Conservation (phyloP, 2,329 filamentous ascomycete genomes). For the Dactylella cylindrospora region DNA sequence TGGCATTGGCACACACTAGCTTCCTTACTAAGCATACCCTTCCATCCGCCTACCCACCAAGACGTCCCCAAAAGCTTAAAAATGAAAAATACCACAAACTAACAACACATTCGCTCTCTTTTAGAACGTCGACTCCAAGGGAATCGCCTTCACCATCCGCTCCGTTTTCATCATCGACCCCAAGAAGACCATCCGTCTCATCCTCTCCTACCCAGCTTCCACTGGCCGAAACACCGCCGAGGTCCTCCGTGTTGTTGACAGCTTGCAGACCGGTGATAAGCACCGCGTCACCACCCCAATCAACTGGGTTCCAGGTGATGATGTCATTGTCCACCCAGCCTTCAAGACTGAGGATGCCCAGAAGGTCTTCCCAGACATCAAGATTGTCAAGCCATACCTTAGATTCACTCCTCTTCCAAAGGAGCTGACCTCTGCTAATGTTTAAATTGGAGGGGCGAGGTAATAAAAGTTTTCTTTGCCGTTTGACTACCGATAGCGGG, state of each 20-base stretch:
- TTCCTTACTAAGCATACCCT: no score
- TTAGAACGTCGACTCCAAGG: slow-evolving; percentile 55
- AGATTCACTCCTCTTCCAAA: slow-evolving; percentile 63
- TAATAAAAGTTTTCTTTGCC: slow-evolving; percentile 24
- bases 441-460: neutral
- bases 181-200: slow-evolving; percentile 65
- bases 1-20: no score
- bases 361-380: slow-evolving; percentile 64
- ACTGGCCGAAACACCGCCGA: slow-evolving; percentile 63
- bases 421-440: slow-evolving; percentile 58
- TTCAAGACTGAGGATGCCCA: slow-evolving; percentile 63
- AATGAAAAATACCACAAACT: slow-evolving; percentile 25
- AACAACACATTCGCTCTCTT: slow-evolving; percentile 26
- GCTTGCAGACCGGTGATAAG: slow-evolving; percentile 63
- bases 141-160: slow-evolving; percentile 64
- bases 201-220: slow-evolving; percentile 64
- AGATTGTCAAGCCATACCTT: slow-evolving; percentile 65
- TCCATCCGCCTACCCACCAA: no score
- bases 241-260: slow-evolving; percentile 62
- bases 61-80: no score
- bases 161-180: slow-evolving; percentile 68
- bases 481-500: slow-evolving; percentile 3
- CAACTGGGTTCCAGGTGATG: slow-evolving; percentile 54
- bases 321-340: slow-evolving; percentile 64
- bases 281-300: slow-evolving; percentile 63